phyloP scores from a whole-genome alignment of 2,329 filamentous ascomycete genomes.

The Scorias spongiosa region DNA sequence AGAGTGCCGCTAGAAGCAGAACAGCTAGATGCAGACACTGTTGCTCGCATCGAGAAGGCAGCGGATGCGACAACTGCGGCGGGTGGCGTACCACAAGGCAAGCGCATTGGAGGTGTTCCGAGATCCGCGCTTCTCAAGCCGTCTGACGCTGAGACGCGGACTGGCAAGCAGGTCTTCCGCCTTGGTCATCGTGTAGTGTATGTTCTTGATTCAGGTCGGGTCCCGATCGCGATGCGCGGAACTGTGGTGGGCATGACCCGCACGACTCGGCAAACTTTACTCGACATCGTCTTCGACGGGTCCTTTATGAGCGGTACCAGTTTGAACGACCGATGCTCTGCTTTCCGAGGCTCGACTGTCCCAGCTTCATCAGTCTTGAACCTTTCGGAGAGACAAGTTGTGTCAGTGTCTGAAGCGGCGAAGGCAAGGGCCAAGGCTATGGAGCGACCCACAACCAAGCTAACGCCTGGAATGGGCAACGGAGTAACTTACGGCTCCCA shows the following conservation, averaged over 20 bases:
- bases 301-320: constrained; percentile 97
- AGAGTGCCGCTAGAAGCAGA: constrained; percentile 92
- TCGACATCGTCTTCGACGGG: constrained; percentile 86
- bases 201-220: constrained; percentile 80
- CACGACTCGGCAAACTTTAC: constrained; percentile 63
- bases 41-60: constrained; percentile 62
- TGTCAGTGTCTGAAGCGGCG: constrained; percentile 37
- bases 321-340: constrained; percentile 73
- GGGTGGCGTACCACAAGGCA: constrained; percentile 32
- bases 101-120: constrained; percentile 66
- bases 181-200: constrained; percentile 90
- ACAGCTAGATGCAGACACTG: constrained; percentile 83
- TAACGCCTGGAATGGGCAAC: neutral
- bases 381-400: constrained; percentile 64
- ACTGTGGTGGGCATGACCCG: constrained; percentile 92
- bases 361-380: constrained; percentile 80
- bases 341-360: constrained; percentile 89
- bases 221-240: constrained; percentile 79
- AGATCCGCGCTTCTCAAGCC: constrained; percentile 81
- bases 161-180: constrained; percentile 67
- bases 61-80: constrained; percentile 49
- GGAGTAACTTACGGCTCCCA: constrained; percentile 4
- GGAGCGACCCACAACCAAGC: constrained; percentile 11
- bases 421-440: constrained; percentile 13
- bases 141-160: constrained; percentile 84